These are phyloP conservation scores for Syzygium aromaticum DNA, from an alignment of 345 rosid species.

Conservation along the genomic window DNA sequence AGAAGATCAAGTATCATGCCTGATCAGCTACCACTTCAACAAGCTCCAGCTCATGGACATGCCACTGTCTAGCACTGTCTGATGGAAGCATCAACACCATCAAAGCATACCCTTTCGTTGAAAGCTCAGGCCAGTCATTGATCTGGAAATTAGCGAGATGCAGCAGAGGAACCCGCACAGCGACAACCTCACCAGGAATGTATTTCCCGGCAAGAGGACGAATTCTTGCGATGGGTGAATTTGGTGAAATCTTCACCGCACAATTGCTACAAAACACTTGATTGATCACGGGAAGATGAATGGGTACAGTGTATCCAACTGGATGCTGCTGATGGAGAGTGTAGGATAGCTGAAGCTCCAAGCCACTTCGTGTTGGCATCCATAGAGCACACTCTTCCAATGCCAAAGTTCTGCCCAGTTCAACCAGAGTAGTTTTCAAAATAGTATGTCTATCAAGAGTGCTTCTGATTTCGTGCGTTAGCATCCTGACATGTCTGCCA, in stretches of 20 bases:
- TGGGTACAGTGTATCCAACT: conserved; percentile 86
- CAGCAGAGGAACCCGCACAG: conserved; percentile 92
- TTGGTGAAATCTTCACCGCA: conserved; percentile 81
- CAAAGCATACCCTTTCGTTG: conserved; percentile 86
- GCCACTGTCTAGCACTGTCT: conserved; percentile 99
- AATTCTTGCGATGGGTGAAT: conserved; percentile 77
- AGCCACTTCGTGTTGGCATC: conserved; percentile 98
- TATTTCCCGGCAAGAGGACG: conserved; percentile 77
- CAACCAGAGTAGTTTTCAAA: conserved; percentile 85
- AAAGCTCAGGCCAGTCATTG: conserved; percentile 98
- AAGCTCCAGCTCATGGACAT: conserved; percentile 90
- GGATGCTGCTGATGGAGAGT: conserved; percentile 95
- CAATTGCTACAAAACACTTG: conserved; percentile 70
- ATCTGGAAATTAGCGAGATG: conserved; percentile 96
- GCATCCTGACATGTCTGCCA: conserved; percentile 93
- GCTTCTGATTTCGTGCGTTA: conserved; percentile 91
- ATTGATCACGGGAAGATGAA: conserved; percentile 87
- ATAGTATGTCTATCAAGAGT: conserved; percentile 95
- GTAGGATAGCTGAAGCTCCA: conserved; percentile 91
- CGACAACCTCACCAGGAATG: conserved; percentile 90
- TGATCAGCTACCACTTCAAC: conserved; percentile 99
- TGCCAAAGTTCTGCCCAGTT: conserved; percentile 81
- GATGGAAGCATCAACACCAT: conserved; percentile 99
- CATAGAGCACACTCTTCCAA: conserved; percentile 97
- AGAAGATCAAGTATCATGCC: conserved; percentile 21